Evolutionary conservation across 768 basidiomycete species (phyloP), one percentile per base, ranked within the genome.

Genomic region (Termitomyces titanicus): DNA sequence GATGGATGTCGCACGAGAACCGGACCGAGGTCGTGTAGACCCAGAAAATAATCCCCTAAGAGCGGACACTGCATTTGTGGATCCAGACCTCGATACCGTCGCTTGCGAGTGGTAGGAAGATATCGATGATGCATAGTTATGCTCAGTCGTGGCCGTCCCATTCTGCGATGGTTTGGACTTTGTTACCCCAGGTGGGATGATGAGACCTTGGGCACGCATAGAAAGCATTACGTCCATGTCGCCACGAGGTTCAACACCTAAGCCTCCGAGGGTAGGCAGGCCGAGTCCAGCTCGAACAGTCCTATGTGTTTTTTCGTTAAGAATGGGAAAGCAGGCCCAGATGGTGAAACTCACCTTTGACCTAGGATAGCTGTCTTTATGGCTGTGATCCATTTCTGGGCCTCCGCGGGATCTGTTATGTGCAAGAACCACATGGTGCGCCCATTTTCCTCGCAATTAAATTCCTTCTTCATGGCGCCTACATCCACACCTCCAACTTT

Each of bases 221-320:
- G 87, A 86, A 34, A 92, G 76, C 81, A 90, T 88, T 45, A 91
- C 89, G 65, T 92, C 89, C 74, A 92, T 81, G 64, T 92, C 89
- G 6, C 89, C 89, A 44, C 84, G 77, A 20, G 88, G 88, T 57
- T 89, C 89, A 24, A 79, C 71, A 9, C 72, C 74, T 25, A 79
- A 71, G 15, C 72, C 74, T 20, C 75, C 72, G 3, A 72, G 61
- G 20, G 70, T 70, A 25, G 81, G 70, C 22, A 75, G 69, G 33
- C 81, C 79, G 12, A 91, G 68, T 15, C 89, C 89, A 9, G 84
- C 87, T 20, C 86, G 85, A 25, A 87, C 71, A 37, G 87, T 83
- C 61, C 89, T 91, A 55, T 17, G 15, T 42, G 55, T 50, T 18
- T n/a, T 24, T 13, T 24, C 29, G 47, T 54, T 34, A 39, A 22